These are phyloP conservation scores for Prunella vulgaris DNA, from an alignment of 257 asterid genomes.

Conservation along the genomic window DNA sequence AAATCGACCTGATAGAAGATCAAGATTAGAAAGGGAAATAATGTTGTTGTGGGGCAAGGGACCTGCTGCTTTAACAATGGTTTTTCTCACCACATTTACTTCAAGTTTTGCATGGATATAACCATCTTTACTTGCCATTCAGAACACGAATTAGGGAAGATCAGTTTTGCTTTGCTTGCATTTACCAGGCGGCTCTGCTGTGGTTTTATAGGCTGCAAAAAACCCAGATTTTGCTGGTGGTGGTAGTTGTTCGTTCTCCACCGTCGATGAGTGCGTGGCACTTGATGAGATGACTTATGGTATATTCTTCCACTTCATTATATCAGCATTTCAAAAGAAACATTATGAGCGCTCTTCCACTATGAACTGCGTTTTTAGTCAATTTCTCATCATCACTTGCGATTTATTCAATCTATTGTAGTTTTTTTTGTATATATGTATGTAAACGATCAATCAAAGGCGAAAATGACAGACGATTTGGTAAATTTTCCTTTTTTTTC, in stretches of 20 bases:
- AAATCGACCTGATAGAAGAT: constrained; percentile 57
- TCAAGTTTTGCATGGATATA: constrained; percentile 16
- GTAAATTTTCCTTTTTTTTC: no score
- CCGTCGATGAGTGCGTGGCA: neutral
- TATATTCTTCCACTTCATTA: neutral
- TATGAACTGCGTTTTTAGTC: neutral
- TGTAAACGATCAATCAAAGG: neutral
- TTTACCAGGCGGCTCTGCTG: neutral
- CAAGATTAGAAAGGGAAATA: constrained; percentile 54
- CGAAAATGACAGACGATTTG: neutral
- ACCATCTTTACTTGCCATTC: constrained; percentile 21
- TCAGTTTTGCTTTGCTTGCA: neutral
- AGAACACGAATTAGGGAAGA: neutral
- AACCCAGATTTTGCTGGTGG: neutral
- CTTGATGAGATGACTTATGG: neutral
- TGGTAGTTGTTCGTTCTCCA: neutral
- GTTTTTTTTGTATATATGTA: no score
- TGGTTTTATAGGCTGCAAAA: constrained; percentile 16
- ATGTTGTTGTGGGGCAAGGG: constrained; percentile 25
- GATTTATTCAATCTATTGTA: neutral
- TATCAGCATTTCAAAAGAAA: constrained; percentile 5
- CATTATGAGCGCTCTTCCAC: neutral
- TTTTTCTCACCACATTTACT: constrained; percentile 28
- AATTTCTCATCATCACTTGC: constrained; percentile 16
- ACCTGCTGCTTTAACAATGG: constrained; percentile 34